Evolutionary conservation across 2,329 filamentous ascomycete genomes (phyloP), one percentile per base, ranked within the genome.

Genomic region (Eutypa lata): DNA sequence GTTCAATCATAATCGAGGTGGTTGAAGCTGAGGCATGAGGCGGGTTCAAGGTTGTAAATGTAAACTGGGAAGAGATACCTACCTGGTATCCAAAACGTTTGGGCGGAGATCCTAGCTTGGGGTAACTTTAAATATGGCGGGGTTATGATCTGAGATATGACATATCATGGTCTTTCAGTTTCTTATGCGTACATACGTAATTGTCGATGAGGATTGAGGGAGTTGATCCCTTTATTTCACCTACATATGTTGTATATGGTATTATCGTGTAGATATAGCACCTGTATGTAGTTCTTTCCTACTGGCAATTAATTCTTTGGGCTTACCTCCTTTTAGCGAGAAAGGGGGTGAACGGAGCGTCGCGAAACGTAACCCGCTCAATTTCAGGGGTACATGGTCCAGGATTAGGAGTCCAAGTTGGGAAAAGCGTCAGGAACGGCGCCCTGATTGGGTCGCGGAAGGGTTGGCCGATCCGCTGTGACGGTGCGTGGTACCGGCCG

Each of bases 391-490:
- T 38, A 3, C 21, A 38, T 16, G 31, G 13, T 28, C 24, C 44
- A 31, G 24, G 24, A 11, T 38, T 46, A 26, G 40, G 26, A 52
- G 50, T 51, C 54, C 51, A 53, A 50, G 43, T 59, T 54, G 42
- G 49, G 33, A 56, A 53, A 66, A 66, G 64, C 62, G 61, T 53
- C 64, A 66, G 64, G 64, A 62, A 66, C 64, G 58, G 54, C 16
- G 21, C 31, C 42, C 16, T 62, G 37, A 66, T 66, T 66, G 64
- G 64, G 31, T 54, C 61, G 63, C 63, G 61, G 63, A 57, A 53
- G 50, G 48, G 44, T 54, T 62, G 51, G 53, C 48, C 55, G 58
- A 55, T 54, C 61, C 57, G 56, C 50, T 55, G 48, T 48, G 45
- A 55, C 45, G 47, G 52, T 42, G 53, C 50, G 48, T 54, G 50